Percentiles rank a stretch among this genome's conserved stretches.
These are phyloP conservation scores for Cladophialophora carrionii DNA, from an alignment of 2,329 filamentous ascomycete genomes.

Conservation along the genomic window DNA sequence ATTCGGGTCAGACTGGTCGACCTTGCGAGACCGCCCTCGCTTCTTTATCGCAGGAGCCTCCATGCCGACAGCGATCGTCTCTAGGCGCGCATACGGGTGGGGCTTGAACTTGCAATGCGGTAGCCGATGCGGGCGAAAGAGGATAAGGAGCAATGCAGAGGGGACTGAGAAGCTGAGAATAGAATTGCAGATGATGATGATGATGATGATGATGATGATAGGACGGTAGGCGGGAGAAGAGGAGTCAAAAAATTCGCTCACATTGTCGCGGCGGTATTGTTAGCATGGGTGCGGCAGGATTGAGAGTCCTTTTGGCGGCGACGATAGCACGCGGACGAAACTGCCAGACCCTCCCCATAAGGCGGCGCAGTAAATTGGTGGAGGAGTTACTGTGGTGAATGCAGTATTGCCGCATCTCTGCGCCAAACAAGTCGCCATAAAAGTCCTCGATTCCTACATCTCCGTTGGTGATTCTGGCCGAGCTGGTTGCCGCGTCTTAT, in stretches of 20 bases:
- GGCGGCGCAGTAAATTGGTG: not conserved
- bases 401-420: not conserved
- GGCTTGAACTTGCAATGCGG: not conserved
- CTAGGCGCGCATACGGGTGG: not conserved
- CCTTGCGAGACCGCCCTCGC: not conserved
- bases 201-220: not conserved
- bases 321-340: not conserved
- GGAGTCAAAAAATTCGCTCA: not conserved
- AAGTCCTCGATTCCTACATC: not conserved
- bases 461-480: not conserved
- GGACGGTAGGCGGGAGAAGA: not conserved
- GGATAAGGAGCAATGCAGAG: not conserved
- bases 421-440: not conserved
- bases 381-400: not conserved
- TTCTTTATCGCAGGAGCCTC: constrained; percentile 1
- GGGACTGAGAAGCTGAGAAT: not conserved
- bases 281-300: not conserved
- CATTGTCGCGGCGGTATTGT: not conserved
- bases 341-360: not conserved
- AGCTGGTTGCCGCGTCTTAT: not conserved
- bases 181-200: not conserved
- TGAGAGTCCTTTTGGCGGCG: not conserved
- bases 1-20: not conserved
- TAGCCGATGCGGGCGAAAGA: not conserved
- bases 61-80: not conserved